Conservation (phyloP, 2,329 filamentous ascomycete genomes). For the Hansfordia pulvinata region DNA sequence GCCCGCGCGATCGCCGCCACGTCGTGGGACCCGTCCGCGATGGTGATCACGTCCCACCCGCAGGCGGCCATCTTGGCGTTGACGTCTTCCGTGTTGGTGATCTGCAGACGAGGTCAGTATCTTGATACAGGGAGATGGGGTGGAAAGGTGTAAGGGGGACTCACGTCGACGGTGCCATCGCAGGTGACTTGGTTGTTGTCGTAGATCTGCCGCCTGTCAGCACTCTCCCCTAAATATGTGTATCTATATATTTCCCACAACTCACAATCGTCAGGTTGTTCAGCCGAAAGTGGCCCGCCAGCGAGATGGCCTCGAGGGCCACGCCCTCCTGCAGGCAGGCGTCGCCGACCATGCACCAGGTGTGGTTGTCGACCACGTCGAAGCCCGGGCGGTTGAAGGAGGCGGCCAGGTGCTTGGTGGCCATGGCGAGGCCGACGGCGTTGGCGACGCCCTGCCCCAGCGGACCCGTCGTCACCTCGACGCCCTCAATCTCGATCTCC, state of each 20-base stretch:
- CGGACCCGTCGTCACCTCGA: constrained; percentile 43
- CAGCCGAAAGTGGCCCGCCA: constrained; percentile 35
- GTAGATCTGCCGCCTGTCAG: too few relatives aligned
- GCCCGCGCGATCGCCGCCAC: constrained; percentile 30
- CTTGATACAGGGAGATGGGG: background rate
- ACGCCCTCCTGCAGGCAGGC: constrained; percentile 43
- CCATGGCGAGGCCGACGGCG: constrained; percentile 40
- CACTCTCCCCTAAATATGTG: too few relatives aligned
- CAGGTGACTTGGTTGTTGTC: constrained; percentile 46
- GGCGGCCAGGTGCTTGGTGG: constrained; percentile 35
- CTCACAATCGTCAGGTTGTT: constrained; percentile 37
- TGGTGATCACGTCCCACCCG: constrained; percentile 37
- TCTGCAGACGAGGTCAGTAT: too few relatives aligned
- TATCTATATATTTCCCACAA: too few relatives aligned
- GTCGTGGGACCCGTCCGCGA: constrained; percentile 33
- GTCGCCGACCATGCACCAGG: constrained; percentile 41
- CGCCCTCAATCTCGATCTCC: constrained; percentile 38
- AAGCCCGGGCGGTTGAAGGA: constrained; percentile 34
- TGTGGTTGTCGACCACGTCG: constrained; percentile 31
- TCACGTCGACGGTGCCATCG: constrained; percentile 35
- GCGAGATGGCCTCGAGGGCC: constrained; percentile 35
- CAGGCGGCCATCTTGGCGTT: constrained; percentile 39
- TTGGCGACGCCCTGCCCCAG: constrained; percentile 43
- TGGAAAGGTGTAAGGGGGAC: background rate
- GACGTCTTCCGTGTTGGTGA: constrained; percentile 36